Evolutionary conservation across 331 rosid species (phyloP).

Genomic region (Acacia concinna): DNA sequence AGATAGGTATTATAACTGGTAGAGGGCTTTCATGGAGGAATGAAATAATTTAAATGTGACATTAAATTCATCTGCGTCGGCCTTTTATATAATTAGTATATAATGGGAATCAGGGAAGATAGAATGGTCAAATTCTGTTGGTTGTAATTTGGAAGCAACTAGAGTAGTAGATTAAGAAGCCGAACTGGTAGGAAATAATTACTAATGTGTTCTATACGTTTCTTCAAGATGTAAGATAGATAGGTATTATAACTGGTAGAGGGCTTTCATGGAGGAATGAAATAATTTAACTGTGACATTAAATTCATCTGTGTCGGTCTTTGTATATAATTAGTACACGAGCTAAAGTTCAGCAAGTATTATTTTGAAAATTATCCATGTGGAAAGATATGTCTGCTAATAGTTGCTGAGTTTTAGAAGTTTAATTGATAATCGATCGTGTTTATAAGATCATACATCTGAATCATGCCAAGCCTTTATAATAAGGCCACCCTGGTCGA

Average conservation of each 20-base stretch:
- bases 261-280: not conserved
- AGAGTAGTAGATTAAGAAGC: not conserved
- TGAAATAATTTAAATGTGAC: not conserved
- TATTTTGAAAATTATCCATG: not conserved
- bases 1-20: not conserved
- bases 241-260: not conserved
- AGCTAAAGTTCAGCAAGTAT: not conserved
- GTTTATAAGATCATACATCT: not conserved
- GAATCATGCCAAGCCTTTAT: not conserved
- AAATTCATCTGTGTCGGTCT: not conserved
- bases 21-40: not conserved
- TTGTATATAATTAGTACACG: not conserved
- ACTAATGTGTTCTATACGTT: not conserved
- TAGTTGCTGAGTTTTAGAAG: not conserved
- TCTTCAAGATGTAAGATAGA: not conserved
- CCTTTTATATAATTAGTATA: not conserved
- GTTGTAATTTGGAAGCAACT: not conserved
- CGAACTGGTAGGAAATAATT: not conserved
- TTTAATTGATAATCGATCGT: not conserved
- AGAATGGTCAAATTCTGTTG: not conserved
- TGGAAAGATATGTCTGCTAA: not conserved
- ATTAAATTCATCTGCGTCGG: not conserved
- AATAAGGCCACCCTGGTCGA: not conserved
- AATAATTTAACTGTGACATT: not conserved
- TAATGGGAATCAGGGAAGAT: not conserved